phyloP scores from a whole-genome alignment of 2,329 filamentous ascomycete genomes.

The Paramyrothecium sp. region DNA sequence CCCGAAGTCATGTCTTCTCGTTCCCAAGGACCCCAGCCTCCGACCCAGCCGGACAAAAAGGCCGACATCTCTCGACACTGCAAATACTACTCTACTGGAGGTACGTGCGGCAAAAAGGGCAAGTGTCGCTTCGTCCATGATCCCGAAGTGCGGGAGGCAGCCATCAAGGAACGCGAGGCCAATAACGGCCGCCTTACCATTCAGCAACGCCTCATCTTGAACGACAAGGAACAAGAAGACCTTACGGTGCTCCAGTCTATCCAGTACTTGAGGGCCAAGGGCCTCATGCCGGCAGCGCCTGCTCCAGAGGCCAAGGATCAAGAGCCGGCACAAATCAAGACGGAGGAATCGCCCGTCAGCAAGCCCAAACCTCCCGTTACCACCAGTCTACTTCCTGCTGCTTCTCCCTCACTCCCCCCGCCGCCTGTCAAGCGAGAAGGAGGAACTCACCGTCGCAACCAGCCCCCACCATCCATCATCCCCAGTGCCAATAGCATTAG shows the following conservation, averaged over 20 bases:
- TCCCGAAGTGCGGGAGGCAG: conserved; percentile 59
- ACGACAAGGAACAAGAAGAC: conserved; percentile 69
- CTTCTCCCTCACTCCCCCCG: conserved; percentile 34
- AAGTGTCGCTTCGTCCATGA: conserved; percentile 74
- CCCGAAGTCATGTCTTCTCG: conserved; percentile 58
- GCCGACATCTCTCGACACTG: conserved; percentile 65
- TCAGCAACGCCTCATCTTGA: conserved; percentile 62
- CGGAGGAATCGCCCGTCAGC: not conserved
- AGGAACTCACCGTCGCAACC: conserved; percentile 28
- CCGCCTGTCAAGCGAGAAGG: conserved; percentile 31
- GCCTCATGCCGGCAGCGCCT: conserved; percentile 39
- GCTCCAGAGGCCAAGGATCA: conserved; percentile 9
- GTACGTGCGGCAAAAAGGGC: conserved; percentile 70
- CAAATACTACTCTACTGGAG: conserved; percentile 70
- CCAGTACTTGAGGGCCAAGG: conserved; percentile 61
- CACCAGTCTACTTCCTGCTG: conserved; percentile 34
- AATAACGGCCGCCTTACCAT: conserved; percentile 66
- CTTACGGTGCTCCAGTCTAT: conserved; percentile 64
- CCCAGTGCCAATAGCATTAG: conserved; percentile 28
- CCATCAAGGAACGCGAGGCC: conserved; percentile 60
- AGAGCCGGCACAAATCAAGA: conserved; percentile 13
- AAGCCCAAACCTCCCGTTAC: conserved; percentile 11
- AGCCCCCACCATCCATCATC: conserved; percentile 21
- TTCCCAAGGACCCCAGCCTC: conserved; percentile 24
- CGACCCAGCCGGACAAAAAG: conserved; percentile 49